Percentiles rank a stretch among this genome's conserved stretches.
phyloP scores from a whole-genome alignment of 2,329 filamentous ascomycete species.

The Fusarium keratoplasticum region DNA sequence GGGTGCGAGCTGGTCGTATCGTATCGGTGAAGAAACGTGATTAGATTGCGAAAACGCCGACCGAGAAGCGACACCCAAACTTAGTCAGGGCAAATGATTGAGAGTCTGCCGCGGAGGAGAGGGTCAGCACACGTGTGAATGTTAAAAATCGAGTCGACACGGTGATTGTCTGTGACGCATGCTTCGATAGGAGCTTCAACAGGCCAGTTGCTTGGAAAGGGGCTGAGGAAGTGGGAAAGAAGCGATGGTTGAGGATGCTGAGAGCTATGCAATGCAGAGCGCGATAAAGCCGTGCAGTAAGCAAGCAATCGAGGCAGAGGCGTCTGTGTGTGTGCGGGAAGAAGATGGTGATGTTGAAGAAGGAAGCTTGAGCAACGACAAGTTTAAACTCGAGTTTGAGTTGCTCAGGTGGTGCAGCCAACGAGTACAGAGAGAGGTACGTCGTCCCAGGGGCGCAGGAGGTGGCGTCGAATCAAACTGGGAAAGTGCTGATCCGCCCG shows the following conservation, averaged over 20 bases:
- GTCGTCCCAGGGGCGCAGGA: slow-evolving; percentile 42
- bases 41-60: slow-evolving; percentile 15
- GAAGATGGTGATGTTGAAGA: slow-evolving; percentile 31
- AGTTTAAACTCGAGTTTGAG: slow-evolving; percentile 37
- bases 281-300: slow-evolving; percentile 22
- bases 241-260: not conserved
- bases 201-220: slow-evolving; percentile 8
- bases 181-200: slow-evolving; percentile 22
- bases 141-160: slow-evolving; percentile 18
- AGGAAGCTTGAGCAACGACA: slow-evolving; percentile 18
- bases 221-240: not conserved
- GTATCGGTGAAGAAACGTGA: slow-evolving; percentile 12
- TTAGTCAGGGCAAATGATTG: slow-evolving; percentile 1
- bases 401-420: slow-evolving; percentile 10
- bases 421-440: slow-evolving; percentile 4
- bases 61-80: slow-evolving; percentile 10
- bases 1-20: slow-evolving; percentile 7
- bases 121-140: slow-evolving; percentile 23
- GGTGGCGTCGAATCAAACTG: slow-evolving; percentile 45
- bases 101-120: slow-evolving; percentile 17
- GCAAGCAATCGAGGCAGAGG: slow-evolving; percentile 19
- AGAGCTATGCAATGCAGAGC: slow-evolving; percentile 16
- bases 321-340: slow-evolving; percentile 21
- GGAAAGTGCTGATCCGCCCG: slow-evolving; percentile 44
- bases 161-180: slow-evolving; percentile 27